These are phyloP conservation scores for Pyricularia pennisetigena DNA, from an alignment of 2,329 filamentous ascomycete species.

Conservation along the genomic window DNA sequence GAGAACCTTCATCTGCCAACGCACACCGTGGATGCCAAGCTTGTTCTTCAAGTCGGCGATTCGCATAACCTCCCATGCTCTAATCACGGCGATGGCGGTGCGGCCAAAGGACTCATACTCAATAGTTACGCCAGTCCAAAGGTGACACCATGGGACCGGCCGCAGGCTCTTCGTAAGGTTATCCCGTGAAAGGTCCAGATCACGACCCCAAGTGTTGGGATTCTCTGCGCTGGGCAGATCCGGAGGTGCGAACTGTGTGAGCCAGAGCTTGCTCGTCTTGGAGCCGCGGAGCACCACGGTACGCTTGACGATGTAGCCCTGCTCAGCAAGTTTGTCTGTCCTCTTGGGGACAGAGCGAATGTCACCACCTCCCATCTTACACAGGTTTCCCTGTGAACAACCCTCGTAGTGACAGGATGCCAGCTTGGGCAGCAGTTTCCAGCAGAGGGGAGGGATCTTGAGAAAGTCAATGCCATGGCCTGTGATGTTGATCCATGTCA, in stretches of 20 bases:
- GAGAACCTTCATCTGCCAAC: constrained; percentile 50
- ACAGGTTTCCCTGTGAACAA: constrained; percentile 51
- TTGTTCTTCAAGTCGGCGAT: constrained; percentile 49
- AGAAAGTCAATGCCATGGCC: constrained; percentile 51
- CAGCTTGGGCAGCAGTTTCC: constrained; percentile 47
- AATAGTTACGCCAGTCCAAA: constrained; percentile 48
- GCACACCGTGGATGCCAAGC: constrained; percentile 42
- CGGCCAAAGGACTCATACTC: constrained; percentile 48
- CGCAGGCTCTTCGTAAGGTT: constrained; percentile 30
- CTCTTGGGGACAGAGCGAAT: constrained; percentile 54
- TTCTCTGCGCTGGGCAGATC: constrained; percentile 24
- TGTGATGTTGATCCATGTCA: constrained; percentile 49
- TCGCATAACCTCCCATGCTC: constrained; percentile 48
- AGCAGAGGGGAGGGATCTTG: constrained; percentile 47
- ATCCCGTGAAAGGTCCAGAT: constrained; percentile 21
- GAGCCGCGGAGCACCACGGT: constrained; percentile 47
- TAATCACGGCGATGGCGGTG: constrained; percentile 45
- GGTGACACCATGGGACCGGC: constrained; percentile 43
- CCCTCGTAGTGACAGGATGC: constrained; percentile 42
- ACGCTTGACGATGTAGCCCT: constrained; percentile 53
- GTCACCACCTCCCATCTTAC: constrained; percentile 48
- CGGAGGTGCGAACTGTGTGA: constrained; percentile 42
- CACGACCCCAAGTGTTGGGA: constrained; percentile 7
- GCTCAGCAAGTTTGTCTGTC: constrained; percentile 47
- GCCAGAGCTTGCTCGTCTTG: constrained; percentile 55